Percentiles rank a stretch among this genome's conserved stretches.
Evolutionary conservation across 768 basidiomycete species (phyloP).

Genomic region (Piloderma croceum): DNA sequence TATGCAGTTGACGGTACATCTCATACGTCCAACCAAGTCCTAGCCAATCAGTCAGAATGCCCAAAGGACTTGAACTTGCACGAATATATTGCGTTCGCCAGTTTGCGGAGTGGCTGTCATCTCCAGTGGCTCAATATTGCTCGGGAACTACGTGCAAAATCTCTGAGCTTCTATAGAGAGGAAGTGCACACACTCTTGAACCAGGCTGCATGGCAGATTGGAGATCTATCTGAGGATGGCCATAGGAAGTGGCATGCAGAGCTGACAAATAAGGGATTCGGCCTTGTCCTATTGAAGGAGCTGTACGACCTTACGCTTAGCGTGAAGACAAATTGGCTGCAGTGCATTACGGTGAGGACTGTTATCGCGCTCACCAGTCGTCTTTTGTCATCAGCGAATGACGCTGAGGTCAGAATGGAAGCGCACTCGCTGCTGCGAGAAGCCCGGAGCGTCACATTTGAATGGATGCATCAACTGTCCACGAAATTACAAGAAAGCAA

Average conservation of each 20-base stretch:
- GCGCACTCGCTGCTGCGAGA: constrained; percentile 24
- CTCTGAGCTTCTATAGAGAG: constrained; percentile 32
- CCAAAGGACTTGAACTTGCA: constrained; percentile 36
- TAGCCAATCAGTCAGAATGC: constrained; percentile 39
- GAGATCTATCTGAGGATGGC: constrained; percentile 17
- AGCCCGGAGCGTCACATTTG: constrained; percentile 26
- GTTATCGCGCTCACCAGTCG: constrained; percentile 32
- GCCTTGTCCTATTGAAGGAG: constrained; percentile 31
- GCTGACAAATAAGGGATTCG: constrained; percentile 27
- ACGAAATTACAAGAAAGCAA: constrained; percentile 15
- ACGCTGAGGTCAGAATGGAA: constrained; percentile 8
- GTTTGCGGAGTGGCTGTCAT: constrained; percentile 37
- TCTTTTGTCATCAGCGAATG: constrained; percentile 24
- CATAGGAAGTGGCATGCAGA: constrained; percentile 37
- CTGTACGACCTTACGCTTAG: constrained; percentile 29
- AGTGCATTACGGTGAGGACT: constrained; percentile 26
- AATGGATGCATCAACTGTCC: constrained; percentile 33
- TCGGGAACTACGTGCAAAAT: constrained; percentile 37
- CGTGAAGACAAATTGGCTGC: constrained; percentile 38
- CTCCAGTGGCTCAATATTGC: constrained; percentile 50
- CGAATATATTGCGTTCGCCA: constrained; percentile 41
- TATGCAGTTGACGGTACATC: constrained; percentile 29
- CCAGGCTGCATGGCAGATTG: constrained; percentile 42
- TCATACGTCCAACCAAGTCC: constrained; percentile 38
- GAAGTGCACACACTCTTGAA: constrained; percentile 38